Evolutionary conservation across 768 basidiomycete species (phyloP).

Genomic region (Lactarius hengduanensis): DNA sequence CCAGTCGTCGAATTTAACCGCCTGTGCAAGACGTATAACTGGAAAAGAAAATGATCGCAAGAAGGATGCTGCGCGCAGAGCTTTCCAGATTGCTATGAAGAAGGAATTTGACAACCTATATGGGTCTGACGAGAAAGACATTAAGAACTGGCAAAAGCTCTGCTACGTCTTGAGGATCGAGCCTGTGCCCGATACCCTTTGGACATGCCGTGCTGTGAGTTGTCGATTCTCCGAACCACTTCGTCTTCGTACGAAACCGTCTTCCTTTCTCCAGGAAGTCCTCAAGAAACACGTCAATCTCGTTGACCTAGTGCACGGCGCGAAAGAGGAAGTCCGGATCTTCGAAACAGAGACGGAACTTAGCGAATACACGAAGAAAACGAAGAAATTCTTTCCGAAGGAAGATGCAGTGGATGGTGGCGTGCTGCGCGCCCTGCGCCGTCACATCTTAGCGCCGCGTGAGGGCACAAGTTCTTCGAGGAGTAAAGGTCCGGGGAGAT

Average conservation of each 20-base stretch:
- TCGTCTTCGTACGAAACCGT: not conserved
- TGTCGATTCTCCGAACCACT: not conserved
- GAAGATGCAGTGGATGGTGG: slow-evolving; percentile 34
- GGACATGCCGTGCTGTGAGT: slow-evolving; percentile 12
- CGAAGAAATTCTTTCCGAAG: slow-evolving; percentile 33
- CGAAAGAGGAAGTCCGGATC: slow-evolving; percentile 24
- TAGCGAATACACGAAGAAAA: slow-evolving; percentile 30
- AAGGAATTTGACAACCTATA: slow-evolving; percentile 28
- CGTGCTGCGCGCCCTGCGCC: slow-evolving; percentile 34
- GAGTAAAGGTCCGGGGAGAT: not conserved
- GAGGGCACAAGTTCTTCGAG: not conserved
- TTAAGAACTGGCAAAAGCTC: slow-evolving; percentile 26
- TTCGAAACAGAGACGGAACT: slow-evolving; percentile 35
- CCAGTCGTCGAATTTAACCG: slow-evolving; percentile 20
- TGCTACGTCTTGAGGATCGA: slow-evolving; percentile 26
- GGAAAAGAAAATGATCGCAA: not conserved
- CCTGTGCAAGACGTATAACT: not conserved
- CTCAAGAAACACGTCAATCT: slow-evolving; percentile 34
- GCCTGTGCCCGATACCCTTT: slow-evolving; percentile 20
- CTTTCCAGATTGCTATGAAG: slow-evolving; percentile 25
- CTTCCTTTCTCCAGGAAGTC: slow-evolving; percentile 3
- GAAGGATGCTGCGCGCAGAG: not conserved
- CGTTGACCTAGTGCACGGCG: slow-evolving; percentile 34
- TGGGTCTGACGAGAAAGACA: slow-evolving; percentile 27
- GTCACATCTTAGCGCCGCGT: slow-evolving; percentile 29